Percentiles rank a stretch among this genome's conserved stretches.
Conservation (phyloP, 73 alveolate species). For the Paramecium tetraurelia region DNA sequence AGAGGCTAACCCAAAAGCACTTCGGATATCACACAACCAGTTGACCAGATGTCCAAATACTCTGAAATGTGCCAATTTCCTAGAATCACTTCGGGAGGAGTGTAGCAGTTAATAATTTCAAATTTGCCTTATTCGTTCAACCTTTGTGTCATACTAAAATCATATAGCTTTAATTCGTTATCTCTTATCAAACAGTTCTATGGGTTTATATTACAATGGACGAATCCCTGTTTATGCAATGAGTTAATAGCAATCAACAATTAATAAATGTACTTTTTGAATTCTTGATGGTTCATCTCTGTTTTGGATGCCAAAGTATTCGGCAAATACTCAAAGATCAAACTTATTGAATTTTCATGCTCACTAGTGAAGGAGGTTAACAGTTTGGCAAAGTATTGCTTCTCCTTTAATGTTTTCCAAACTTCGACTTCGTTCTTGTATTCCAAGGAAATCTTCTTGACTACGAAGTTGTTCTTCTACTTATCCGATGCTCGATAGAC, state of each 20-base stretch:
- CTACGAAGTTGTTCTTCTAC: neutral
- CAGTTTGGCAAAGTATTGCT: neutral
- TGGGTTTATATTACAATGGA: neutral
- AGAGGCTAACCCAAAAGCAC: neutral
- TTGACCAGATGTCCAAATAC: neutral
- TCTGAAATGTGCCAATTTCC: neutral
- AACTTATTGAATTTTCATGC: neutral
- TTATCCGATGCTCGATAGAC: neutral
- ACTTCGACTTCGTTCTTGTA: neutral
- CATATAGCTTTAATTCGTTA: neutral
- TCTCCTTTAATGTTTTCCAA: neutral
- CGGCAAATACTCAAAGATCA: neutral
- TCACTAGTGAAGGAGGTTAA: neutral
- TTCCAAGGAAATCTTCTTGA: neutral
- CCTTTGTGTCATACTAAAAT: neutral
- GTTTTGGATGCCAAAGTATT: neutral
- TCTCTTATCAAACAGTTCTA: neutral
- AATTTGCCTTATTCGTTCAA: neutral
- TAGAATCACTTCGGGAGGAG: neutral
- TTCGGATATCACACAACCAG: neutral
- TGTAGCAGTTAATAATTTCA: neutral
- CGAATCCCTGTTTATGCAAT: neutral
- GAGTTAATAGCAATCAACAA: neutral
- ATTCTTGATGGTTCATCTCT: neutral
- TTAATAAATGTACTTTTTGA: neutral